Conservation (phyloP, 371 early-diverging fungal genomes). For the Mucor plumbeus region DNA sequence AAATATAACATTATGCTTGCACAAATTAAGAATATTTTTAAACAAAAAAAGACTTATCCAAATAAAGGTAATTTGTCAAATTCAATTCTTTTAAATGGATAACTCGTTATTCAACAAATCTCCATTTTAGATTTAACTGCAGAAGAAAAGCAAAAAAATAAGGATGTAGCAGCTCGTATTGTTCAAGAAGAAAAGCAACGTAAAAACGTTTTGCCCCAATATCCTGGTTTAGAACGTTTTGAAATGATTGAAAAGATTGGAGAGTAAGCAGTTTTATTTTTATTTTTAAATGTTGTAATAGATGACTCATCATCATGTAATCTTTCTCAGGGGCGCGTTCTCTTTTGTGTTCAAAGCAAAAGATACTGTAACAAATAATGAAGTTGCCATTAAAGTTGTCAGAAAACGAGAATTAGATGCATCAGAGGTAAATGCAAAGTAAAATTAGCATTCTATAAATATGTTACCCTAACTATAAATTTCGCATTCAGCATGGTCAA, state of each 20-base stretch:
- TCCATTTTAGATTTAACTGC: slow-evolving; percentile 7
- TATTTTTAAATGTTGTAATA: background rate
- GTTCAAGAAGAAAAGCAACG: slow-evolving; percentile 32
- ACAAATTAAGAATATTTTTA: slow-evolving; percentile 35
- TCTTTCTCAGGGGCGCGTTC: slow-evolving; percentile 73
- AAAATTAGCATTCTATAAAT: background rate
- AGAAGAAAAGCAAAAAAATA: slow-evolving; percentile 28
- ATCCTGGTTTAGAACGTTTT: slow-evolving; percentile 67
- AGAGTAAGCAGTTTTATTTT: slow-evolving; percentile 58
- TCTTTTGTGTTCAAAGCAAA: slow-evolving; percentile 78
- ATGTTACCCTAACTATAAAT: background rate
- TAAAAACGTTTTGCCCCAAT: slow-evolving; percentile 30
- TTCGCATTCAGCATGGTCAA: slow-evolving; percentile 15
- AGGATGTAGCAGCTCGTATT: slow-evolving; percentile 29
- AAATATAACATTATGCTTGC: slow-evolving; percentile 17
- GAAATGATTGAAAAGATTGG: slow-evolving; percentile 68
- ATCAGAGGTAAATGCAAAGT: slow-evolving; percentile 46
- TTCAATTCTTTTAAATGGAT: too few relatives aligned
- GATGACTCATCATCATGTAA: slow-evolving; percentile 6
- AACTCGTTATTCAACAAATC: background rate
- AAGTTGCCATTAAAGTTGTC: slow-evolving; percentile 86
- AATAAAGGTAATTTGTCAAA: slow-evolving; percentile 14
- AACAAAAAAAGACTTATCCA: slow-evolving; percentile 26
- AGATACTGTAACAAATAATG: slow-evolving; percentile 56
- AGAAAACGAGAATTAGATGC: slow-evolving; percentile 64